Percentiles rank a stretch among this genome's conserved stretches.
Conservation (phyloP, 2,329 filamentous ascomycete species). For the Chrysoporthe austroafricana region DNA sequence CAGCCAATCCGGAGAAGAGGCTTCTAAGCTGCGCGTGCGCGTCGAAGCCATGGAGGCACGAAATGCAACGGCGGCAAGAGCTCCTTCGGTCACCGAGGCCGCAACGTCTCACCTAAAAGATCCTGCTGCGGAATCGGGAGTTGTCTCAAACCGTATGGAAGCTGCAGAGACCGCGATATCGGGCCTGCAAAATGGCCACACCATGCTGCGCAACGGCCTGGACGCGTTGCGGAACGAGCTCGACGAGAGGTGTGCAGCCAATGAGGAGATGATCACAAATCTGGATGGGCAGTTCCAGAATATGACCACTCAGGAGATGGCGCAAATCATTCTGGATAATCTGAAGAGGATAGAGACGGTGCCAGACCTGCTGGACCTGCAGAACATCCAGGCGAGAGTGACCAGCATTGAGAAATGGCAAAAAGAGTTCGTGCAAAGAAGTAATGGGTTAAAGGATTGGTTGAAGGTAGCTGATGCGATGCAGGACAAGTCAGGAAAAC, state of each 20-base stretch:
- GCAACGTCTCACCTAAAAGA: neutral
- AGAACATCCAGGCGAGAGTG: constrained; percentile 21
- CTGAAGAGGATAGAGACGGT: constrained; percentile 17
- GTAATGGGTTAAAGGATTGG: constrained; percentile 4
- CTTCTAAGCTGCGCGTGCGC: constrained; percentile 1
- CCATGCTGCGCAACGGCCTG: neutral
- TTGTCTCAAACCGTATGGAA: neutral
- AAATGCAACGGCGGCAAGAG: neutral
- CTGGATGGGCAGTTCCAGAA: constrained; percentile 26
- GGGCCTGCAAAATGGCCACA: neutral
- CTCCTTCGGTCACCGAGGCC: neutral
- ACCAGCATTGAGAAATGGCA: constrained; percentile 12
- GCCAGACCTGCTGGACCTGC: constrained; percentile 15
- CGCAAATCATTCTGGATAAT: constrained; percentile 22
- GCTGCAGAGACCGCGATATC: constrained; percentile 6
- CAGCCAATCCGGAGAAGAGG: constrained; percentile 1
- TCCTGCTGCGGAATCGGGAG: constrained; percentile 2
- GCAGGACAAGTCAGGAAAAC: neutral
- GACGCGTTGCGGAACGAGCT: neutral
- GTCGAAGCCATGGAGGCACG: neutral
- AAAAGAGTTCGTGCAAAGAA: neutral
- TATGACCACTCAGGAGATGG: constrained; percentile 19
- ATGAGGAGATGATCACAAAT: constrained; percentile 21
- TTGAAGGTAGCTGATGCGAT: neutral
- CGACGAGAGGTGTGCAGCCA: neutral